Evolutionary conservation across 1,284 basidiomycete genomes (phyloP), one percentile per base, ranked within the genome.

Genomic region (Irpex sp.): DNA sequence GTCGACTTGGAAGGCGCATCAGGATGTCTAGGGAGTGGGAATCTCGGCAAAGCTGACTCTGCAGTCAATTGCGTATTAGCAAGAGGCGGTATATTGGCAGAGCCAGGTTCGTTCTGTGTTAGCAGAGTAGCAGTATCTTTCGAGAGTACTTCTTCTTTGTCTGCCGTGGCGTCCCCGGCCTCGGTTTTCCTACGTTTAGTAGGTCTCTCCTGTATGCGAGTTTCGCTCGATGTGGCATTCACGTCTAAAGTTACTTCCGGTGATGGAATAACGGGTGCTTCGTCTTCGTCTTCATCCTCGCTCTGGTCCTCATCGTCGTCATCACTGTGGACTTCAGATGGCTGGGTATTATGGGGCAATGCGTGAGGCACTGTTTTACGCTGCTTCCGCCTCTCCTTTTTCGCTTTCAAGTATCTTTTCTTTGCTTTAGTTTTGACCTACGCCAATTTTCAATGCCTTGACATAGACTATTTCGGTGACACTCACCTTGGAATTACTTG

Each of bases 21-120:
- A 0, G 92, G 92, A 37, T 83, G 78, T 4, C 79, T 78, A 4
- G 93, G 92, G 4, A 87, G 76, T 2, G 94, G 91, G 72, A 96
- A 95, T 0, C 81, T 81, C 0, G 87, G 85, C 2, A 92, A 78
- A 13, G 81, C 66, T 6, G 75, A 31, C 7, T 13, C 13, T 9
- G 73, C 5, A 71, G 70, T 5, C 74, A 75, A 13, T 72, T 70
- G 7, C 17, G 21, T 36, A 21, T 36, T 15, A 57, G 55, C 26
- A 15, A 38, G 8, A 36, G 26, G 26, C 4, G 26, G 26, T 26
- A 26, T 26, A 26, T 26, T 26, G 26, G 26, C 26, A 4, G 26
- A 26, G 26, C 52, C 52, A 13, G 11, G 26, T 21, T 36, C 31
- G 4, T 34, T 9, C 55, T 57, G 17, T n/a, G 8, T 8, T 21